Conservation (phyloP, 768 basidiomycete genomes). For the Mycena floridula region DNA sequence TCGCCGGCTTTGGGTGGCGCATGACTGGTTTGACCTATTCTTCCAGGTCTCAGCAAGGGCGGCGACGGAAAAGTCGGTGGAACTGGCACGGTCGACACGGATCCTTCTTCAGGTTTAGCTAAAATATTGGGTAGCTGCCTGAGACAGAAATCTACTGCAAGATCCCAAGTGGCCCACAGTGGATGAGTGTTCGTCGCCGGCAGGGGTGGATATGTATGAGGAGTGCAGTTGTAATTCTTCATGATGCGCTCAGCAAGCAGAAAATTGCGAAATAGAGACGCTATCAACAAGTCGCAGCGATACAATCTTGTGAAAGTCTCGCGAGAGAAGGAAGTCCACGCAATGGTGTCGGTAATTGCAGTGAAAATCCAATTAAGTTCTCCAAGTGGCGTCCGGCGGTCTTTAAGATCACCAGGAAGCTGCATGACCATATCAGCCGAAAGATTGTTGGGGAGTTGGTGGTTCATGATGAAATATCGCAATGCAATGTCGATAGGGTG, state of each 20-base stretch:
- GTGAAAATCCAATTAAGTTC: slow-evolving; percentile 99
- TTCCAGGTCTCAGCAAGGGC: slow-evolving; percentile 30
- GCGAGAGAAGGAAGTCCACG: slow-evolving; percentile 94
- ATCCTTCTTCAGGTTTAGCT: slow-evolving; percentile 25
- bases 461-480: slow-evolving; percentile 88
- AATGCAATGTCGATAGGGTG: slow-evolving; percentile 97
- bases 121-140: slow-evolving; percentile 89
- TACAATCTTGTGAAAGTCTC: slow-evolving; percentile 93
- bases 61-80: slow-evolving; percentile 16
- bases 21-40: slow-evolving; percentile 27
- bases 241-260: slow-evolving; percentile 95
- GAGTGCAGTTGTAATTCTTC: slow-evolving; percentile 97
- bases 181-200: slow-evolving; percentile 96
- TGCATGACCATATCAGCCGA: slow-evolving; percentile 90
- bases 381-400: slow-evolving; percentile 91
- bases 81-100: slow-evolving; percentile 15
- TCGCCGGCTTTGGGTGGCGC: slow-evolving; percentile 24
- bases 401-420: slow-evolving; percentile 94
- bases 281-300: slow-evolving; percentile 91
- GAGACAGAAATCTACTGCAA: slow-evolving; percentile 90
- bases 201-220: slow-evolving; percentile 85
- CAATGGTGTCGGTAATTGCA: slow-evolving; percentile 97
- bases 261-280: slow-evolving; percentile 96
- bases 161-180: slow-evolving; percentile 96
- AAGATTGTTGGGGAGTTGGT: slow-evolving; percentile 74